A percentile compares a stretch with the other conserved stretches of the same genome.
These are phyloP conservation scores for Coniochaeta pulveracea DNA, from an alignment of 2,329 filamentous ascomycete genomes.

Conservation along the genomic window DNA sequence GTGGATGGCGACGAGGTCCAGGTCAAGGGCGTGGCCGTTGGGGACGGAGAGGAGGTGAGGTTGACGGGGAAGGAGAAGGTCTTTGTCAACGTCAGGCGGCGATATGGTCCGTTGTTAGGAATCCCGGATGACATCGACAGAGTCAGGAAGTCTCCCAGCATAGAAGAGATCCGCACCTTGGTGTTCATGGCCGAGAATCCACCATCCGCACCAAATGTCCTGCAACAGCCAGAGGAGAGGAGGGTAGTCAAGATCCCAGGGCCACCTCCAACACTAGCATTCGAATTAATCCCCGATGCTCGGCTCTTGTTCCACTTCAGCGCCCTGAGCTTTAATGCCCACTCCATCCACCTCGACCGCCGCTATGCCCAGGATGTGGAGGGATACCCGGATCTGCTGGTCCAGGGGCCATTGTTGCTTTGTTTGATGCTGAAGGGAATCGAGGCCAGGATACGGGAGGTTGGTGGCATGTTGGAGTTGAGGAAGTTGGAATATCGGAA, in stretches of 20 bases:
- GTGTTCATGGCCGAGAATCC: slow-evolving; percentile 42
- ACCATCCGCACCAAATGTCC: no score
- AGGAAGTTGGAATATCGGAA: slow-evolving; percentile 65
- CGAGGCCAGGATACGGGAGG: slow-evolving; percentile 28
- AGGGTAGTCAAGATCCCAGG: no score
- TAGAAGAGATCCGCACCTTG: slow-evolving; percentile 37
- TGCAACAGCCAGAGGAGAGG: no score
- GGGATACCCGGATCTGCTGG: slow-evolving; percentile 62
- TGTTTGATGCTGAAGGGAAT: slow-evolving; percentile 65
- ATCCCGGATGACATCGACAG: slow-evolving; percentile 9
- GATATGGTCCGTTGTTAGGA: slow-evolving; percentile 29
- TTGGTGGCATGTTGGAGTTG: slow-evolving; percentile 8
- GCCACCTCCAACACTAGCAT: slow-evolving; percentile 21
- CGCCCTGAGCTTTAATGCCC: slow-evolving; percentile 84
- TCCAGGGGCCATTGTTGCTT: slow-evolving; percentile 78
- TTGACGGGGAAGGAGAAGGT: slow-evolving; percentile 27
- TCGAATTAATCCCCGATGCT: slow-evolving; percentile 53
- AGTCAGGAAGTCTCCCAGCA: slow-evolving; percentile 12
- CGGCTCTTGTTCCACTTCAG: slow-evolving; percentile 81
- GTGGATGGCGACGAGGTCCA: slow-evolving; percentile 21
- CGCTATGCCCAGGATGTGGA: slow-evolving; percentile 60
- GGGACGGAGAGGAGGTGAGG: slow-evolving; percentile 9
- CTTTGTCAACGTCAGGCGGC: slow-evolving; percentile 38
- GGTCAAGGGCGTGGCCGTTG: slow-evolving; percentile 14
- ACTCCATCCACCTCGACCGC: slow-evolving; percentile 77